Base-by-base conservation (phyloP, 306 rosid genomes). In the Vachellia pachyceras region DNA sequence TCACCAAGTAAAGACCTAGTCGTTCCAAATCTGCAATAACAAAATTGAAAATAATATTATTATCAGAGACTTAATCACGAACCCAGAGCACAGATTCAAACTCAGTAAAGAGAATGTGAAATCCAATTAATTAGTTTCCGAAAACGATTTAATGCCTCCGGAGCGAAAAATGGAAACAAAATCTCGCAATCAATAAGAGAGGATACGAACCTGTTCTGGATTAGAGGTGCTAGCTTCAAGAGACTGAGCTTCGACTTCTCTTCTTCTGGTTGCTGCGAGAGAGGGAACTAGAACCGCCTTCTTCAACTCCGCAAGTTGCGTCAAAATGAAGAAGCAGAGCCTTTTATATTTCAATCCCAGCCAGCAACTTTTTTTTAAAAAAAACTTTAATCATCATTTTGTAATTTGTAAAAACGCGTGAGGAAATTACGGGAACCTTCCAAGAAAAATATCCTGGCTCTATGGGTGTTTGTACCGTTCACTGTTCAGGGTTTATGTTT, bases 371-470 rank as follows among this genome's bases (percentile, higher is more conserved):
- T 6, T 0, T 15, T 45, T 47, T 42, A n/a, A n/a, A n/a, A n/a
- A n/a, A n/a, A n/a, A 7, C 10, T 50, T 50, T 17, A 17, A 15
- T 18, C 6, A 37, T 37, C 41, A 0, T 49, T 42, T 76, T 29
- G 13, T 15, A 37, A 39, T 3, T n/a, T 40, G 35, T 20, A 54
- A 17, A 41, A 54, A 73, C 89, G 91, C 86, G 90, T 81, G 71
- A 69, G 40, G 89, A 90, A 82, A 77, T 61, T 77, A 77, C 89
- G 79, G 74, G 94, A 92, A 92, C 4, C 18, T 89, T 94, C 97
- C 12, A 41, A 1, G 78, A 37, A 86, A 78, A 75, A 72, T 1
- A 40, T 69, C 47, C 71, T 2, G 54, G 66, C 64, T 3, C 7
- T 23, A 39, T 22, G n/a, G 40, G 42, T 40, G 2, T 29, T 29